phyloP scores from a whole-genome alignment of 345 rosid genomes.

The Mallotus nudiflorus region DNA sequence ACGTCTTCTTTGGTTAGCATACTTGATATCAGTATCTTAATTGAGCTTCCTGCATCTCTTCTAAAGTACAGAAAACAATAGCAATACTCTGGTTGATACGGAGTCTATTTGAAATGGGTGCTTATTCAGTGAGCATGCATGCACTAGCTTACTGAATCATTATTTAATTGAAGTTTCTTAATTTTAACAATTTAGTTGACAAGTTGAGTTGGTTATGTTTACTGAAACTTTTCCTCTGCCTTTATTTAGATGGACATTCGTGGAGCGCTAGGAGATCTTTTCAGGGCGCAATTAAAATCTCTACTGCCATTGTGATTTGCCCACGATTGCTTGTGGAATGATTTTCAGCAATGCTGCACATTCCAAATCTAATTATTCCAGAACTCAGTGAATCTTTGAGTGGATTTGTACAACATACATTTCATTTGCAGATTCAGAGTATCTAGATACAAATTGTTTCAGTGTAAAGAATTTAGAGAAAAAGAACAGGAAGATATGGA shows the following conservation, averaged over 20 bases:
- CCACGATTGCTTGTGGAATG: slow-evolving; percentile 9
- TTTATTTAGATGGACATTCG: slow-evolving; percentile 83
- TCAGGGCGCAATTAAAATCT: slow-evolving; percentile 77
- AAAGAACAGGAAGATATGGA: not conserved
- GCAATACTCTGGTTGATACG: no score
- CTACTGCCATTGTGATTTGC: slow-evolving; percentile 51
- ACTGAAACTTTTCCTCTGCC: slow-evolving; percentile 1
- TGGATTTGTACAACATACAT: not conserved
- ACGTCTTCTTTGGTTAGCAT: not conserved
- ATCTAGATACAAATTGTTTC: not conserved
- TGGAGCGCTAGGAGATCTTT: slow-evolving; percentile 85
- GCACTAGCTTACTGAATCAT: not conserved
- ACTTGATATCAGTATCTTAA: not conserved
- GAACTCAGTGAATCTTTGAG: not conserved
- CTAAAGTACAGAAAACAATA: not conserved
- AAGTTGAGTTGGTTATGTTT: not conserved
- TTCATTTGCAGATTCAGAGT: slow-evolving; percentile 10
- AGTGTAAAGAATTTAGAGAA: slow-evolving; percentile 6
- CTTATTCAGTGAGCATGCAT: no score
- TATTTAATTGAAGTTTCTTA: not conserved
- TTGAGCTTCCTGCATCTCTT: not conserved
- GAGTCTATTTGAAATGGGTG: no score
- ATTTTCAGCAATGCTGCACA: slow-evolving; percentile 23
- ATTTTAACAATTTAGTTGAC: not conserved
- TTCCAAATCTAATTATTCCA: slow-evolving; percentile 3